phyloP scores from a whole-genome alignment of 2,329 filamentous ascomycete genomes.

The Botrytis tulipae region DNA sequence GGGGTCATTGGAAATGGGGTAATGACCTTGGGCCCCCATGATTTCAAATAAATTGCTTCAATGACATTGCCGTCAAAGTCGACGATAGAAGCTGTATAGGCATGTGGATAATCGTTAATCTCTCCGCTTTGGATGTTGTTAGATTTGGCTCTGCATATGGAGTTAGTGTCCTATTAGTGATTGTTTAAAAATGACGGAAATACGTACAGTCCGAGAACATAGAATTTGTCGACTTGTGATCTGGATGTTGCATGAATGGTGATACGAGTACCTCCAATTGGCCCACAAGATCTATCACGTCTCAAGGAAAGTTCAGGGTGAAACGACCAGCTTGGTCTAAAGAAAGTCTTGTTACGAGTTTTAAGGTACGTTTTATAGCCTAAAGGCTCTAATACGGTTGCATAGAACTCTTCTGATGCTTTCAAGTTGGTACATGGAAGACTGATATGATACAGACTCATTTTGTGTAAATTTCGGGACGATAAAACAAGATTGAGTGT shows the following conservation, averaged over 20 bases:
- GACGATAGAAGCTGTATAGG: neutral
- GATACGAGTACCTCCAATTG: neutral
- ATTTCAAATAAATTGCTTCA: neutral
- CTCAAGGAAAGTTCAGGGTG: neutral
- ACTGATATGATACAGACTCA: neutral
- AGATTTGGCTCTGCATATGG: neutral
- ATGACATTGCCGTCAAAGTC: neutral
- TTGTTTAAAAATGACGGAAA: neutral
- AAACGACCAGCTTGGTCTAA: neutral
- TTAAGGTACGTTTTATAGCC: neutral
- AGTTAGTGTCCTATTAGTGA: neutral
- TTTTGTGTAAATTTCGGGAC: neutral
- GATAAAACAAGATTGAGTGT: neutral
- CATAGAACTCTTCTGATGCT: neutral
- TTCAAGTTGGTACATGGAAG: neutral
- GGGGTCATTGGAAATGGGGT: neutral
- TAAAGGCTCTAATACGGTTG: neutral
- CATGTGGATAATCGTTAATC: neutral
- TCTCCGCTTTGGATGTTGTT: neutral
- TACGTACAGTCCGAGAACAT: neutral
- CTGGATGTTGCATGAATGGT: neutral
- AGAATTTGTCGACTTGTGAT: neutral
- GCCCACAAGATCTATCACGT: neutral
- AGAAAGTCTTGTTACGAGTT: neutral
- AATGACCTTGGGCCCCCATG: neutral